Evolutionary conservation across 805 yeast genomes (phyloP).

Genomic region (Lipomyces spencermartinsiae): DNA sequence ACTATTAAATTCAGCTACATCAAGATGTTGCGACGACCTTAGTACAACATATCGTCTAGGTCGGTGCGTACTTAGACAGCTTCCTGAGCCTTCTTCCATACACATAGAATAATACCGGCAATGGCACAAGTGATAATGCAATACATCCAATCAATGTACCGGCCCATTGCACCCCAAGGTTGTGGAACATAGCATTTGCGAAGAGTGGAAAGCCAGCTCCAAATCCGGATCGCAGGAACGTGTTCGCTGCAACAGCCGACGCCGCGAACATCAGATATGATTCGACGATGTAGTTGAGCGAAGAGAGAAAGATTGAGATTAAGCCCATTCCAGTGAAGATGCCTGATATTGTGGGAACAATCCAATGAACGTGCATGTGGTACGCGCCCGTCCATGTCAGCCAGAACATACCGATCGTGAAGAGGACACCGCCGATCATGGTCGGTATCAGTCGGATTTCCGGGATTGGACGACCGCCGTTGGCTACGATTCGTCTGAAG

Average conservation of each 20-base stretch:
- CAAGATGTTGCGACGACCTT: too few relatives aligned
- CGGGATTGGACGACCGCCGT: slow-evolving; percentile 52
- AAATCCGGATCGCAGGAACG: slow-evolving; percentile 66
- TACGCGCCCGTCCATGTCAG: slow-evolving; percentile 79
- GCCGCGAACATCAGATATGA: slow-evolving; percentile 73
- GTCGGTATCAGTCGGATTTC: slow-evolving; percentile 74
- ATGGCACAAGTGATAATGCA: slow-evolving; percentile 61
- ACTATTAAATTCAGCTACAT: too few relatives aligned
- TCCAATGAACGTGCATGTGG: slow-evolving; percentile 71
- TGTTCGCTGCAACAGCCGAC: slow-evolving; percentile 74
- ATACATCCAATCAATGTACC: slow-evolving; percentile 70
- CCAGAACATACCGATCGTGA: slow-evolving; percentile 77
- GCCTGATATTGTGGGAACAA: slow-evolving; percentile 75
- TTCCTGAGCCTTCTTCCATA: slow-evolving; percentile 55
- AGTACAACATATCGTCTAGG: background rate
- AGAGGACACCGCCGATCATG: slow-evolving; percentile 65
- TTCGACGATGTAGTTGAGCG: slow-evolving; percentile 74
- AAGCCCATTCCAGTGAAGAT: slow-evolving; percentile 71
- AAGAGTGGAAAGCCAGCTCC: slow-evolving; percentile 75
- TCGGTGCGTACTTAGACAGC: slow-evolving; percentile 34
- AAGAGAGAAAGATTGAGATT: slow-evolving; percentile 69
- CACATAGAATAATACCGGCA: slow-evolving; percentile 66
- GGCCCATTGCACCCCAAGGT: slow-evolving; percentile 77
- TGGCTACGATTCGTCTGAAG: slow-evolving; percentile 11
- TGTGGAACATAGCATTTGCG: slow-evolving; percentile 68